Conservation (phyloP, 768 basidiomycete species). For the Termitomyces eurrhizus region DNA sequence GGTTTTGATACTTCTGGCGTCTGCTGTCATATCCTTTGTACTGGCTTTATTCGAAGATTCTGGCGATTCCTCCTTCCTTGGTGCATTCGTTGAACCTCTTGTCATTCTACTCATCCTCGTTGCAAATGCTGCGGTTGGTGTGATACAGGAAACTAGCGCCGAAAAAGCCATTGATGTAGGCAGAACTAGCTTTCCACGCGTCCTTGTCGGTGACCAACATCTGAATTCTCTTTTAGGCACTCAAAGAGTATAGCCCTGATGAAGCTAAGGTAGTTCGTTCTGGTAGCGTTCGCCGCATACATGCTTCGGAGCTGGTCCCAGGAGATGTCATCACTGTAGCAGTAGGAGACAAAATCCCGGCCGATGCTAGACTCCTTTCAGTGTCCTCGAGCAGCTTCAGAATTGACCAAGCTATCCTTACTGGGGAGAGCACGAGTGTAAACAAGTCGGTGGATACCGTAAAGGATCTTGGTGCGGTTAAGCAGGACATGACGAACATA, state of each 20-base stretch:
- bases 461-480: constrained; percentile 75
- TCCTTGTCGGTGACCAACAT: constrained; percentile 5
- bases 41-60: constrained; percentile 85
- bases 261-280: constrained; percentile 88
- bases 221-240: constrained; percentile 50
- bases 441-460: constrained; percentile 73
- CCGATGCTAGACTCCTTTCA: constrained; percentile 87
- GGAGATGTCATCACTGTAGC: constrained; percentile 90
- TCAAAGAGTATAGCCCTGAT: constrained; percentile 96
- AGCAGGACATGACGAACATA: constrained; percentile 98
- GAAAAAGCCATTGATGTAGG: constrained; percentile 96
- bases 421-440: constrained; percentile 90
- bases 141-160: constrained; percentile 94
- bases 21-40: constrained; percentile 90
- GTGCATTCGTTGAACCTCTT: constrained; percentile 92
- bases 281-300: constrained; percentile 65
- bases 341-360: constrained; percentile 94
- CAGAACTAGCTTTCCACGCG: constrained; percentile 15
- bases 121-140: constrained; percentile 96
- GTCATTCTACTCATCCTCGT: constrained; percentile 96
- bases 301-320: constrained; percentile 88
- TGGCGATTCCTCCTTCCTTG: constrained; percentile 58
- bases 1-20: constrained; percentile 92
- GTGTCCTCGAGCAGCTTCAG: constrained; percentile 92
- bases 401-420: constrained; percentile 94